Base-by-base conservation (phyloP, 768 basidiomycete species). In the Tricholoma sp. region DNA sequence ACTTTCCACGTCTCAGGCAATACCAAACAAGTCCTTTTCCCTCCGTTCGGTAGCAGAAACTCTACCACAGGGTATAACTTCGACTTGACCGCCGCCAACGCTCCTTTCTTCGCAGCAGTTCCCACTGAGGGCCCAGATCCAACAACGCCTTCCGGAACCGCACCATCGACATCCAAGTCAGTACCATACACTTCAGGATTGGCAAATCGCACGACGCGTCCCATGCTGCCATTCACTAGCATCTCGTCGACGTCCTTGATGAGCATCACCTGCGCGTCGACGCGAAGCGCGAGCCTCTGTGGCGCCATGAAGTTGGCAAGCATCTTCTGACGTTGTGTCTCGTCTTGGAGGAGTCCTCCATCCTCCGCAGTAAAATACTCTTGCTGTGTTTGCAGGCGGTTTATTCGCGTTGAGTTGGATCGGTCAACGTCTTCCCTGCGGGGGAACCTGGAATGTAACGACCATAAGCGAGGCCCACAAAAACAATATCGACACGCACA, bases 151-250 rank as follows among this genome's bases (percentile, higher is more conserved):
- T 63, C n/a, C 28, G 57, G 50, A 32, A 72, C 72, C 6, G 61
- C 54, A 12, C 32, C 58, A 17, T 71, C 72, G 6, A 60, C 24
- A 44, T 76, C 76, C 36, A 69, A 63, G 36, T 75, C 76, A 29
- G 80, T 76, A 11, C 74, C 76, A 60, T 77, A 80, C 6, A 69
- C 61, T 0, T 68, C 66, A 1, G 81, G 80, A 57, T 86, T 84
- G 33, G 74, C 73, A 69, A 99, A 99, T 3, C 82, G 80, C 29
- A 88, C 63, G 17, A 99, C 81, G 41, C 82, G 85, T 8, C 97
- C 97, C 80, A 97, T 89, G 55, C 86, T 92, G 1, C 97, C 97
- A 65, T 99, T 99, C 45, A 98, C 97, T 7, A 98, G 81, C 2
- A 77, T 81, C 5, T 94, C 93, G 62, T 95, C 91, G 52, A 88